Base-by-base conservation (phyloP, 257 asterid species). In the Henckelia pumila region DNA sequence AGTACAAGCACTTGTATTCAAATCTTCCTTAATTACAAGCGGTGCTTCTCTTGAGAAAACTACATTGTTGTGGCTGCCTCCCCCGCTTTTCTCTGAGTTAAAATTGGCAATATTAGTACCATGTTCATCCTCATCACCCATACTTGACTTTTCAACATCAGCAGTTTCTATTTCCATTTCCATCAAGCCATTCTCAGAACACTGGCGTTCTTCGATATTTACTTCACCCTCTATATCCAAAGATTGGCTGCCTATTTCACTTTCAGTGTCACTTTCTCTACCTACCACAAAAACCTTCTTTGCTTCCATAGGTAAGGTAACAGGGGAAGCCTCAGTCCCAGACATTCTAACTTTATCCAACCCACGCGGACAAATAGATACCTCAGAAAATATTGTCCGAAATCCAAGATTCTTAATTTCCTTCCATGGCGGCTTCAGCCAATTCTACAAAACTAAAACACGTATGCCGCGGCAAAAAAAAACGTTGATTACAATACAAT, bases 31-130 rank as follows among this genome's bases (percentile, higher is more conserved):
- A 26, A 59, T 66, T 29, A 83, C 89, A 67, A 88, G 89, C 0
- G 93, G 93, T 14, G 79, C 70, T 77, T 91, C 96, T 71, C 88
- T 85, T 17, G 95, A 78, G 77, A 89, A 85, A 30, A 82, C 90
- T 70, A 81, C 85, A 78, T 79, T 79, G 21, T 83, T 87, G 77
- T 84, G 84, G 80, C 83, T 80, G 69, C 79, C 89, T 69, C 80
- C 86, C 69, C 78, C 93, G 17, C 75, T 78, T 71, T 80, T 78
- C 57, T 81, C 88, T 14, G 83, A 60, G 60, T 63, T 72, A 47
- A 83, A 74, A 71, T 61, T 71, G 24, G 44, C 85, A 24, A 66
- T 58, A 55, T 83, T 85, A 35, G 69, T 58, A 74, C 52, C 76
- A 55, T 44, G 63, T 61, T 68, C 73, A 13, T 65, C 74, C 22